Evolutionary conservation across 495 filamentous ascomycete genomes (phyloP), one percentile per base, ranked within the genome.

Genomic region (Chaetomium tenue): DNA sequence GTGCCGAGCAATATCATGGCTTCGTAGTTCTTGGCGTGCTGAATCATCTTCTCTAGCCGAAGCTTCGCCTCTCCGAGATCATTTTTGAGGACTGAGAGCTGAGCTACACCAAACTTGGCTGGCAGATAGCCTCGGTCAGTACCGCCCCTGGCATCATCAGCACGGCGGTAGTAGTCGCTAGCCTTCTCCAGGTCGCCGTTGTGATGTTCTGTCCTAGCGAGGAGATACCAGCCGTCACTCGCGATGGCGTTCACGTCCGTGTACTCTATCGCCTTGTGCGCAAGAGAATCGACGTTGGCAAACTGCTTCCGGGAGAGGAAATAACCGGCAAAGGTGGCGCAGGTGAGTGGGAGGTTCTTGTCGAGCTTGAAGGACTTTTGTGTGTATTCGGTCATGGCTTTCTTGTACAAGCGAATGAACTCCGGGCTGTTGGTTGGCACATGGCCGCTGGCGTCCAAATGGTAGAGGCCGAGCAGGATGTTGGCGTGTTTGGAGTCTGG

Each of bases 211-310:
- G 95, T 97, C 51, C 92, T 82, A 15, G 91, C 94, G 16, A 98
- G 86, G 5, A 96, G 77, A 76, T 96, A 98, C 92, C 92, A 97
- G 23, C 93, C 94, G 70, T 98, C 94, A 73, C 92, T 96, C 2
- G 93, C 93, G 72, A 98, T 90, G 15, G 91, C 88, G 75, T 95
- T 93, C 65, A 97, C 92, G 72, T 98, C 94, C 3, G 93, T 97
- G 63, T 90, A 86, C 71, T 97, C 90, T 65, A 98, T 97, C 2
- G 95, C 92, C 74, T 93, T 94, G 72, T 93, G 89, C 30, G 94
- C 91, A 11, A 98, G 83, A 13, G 83, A 83, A 64, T 98, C 93
- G 12, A 94, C 93, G 54, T 89, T 89, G 2, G 83, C 67, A 72
- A 91, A 88, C 3, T 83, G 82, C 72, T 90, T 94, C 63, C 88